A percentile compares a stretch with the other conserved stretches of the same genome.
Evolutionary conservation across 2,329 filamentous ascomycete species (phyloP).

Genomic region (Hypoxylon sp.): DNA sequence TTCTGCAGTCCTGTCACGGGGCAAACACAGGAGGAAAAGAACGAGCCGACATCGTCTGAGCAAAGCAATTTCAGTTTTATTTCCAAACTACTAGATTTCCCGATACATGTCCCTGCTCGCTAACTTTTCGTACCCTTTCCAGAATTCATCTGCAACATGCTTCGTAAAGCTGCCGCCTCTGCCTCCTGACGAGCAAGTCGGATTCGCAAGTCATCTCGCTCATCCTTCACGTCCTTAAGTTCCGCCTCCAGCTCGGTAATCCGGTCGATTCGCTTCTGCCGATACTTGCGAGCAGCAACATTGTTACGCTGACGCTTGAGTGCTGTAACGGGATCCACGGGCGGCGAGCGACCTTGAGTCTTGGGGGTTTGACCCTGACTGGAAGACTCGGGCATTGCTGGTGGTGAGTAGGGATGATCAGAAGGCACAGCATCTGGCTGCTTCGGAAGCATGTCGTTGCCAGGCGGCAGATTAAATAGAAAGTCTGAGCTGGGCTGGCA

Average conservation of each 20-base stretch:
- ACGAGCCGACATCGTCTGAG: constrained; percentile 52
- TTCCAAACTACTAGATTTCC: constrained; percentile 35
- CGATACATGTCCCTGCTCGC: constrained; percentile 31
- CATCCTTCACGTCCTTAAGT: constrained; percentile 68
- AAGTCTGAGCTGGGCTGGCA: constrained; percentile 41
- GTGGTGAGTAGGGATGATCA: constrained; percentile 18
- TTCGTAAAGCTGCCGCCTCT: constrained; percentile 70
- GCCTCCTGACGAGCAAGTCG: constrained; percentile 73
- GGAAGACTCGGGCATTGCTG: constrained; percentile 25
- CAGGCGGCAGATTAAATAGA: constrained; percentile 40
- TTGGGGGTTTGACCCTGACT: constrained; percentile 26
- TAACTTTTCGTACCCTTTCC: constrained; percentile 42
- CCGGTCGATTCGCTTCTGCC: constrained; percentile 76
- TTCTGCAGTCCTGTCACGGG: constrained; percentile 35
- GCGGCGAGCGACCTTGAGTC: constrained; percentile 43
- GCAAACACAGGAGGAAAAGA: constrained; percentile 40
- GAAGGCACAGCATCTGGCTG: constrained; percentile 26
- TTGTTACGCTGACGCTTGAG: constrained; percentile 76
- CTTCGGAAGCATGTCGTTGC: constrained; percentile 28
- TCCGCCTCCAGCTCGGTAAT: constrained; percentile 71
- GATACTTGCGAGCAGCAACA: constrained; percentile 76
- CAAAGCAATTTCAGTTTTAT: constrained; percentile 34
- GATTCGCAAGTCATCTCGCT: constrained; percentile 72
- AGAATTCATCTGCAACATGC: constrained; percentile 57
- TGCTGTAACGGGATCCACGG: constrained; percentile 49